Evolutionary conservation across 78 protist species (phyloP).

Genomic region (Polysphondylium violaceum): DNA sequence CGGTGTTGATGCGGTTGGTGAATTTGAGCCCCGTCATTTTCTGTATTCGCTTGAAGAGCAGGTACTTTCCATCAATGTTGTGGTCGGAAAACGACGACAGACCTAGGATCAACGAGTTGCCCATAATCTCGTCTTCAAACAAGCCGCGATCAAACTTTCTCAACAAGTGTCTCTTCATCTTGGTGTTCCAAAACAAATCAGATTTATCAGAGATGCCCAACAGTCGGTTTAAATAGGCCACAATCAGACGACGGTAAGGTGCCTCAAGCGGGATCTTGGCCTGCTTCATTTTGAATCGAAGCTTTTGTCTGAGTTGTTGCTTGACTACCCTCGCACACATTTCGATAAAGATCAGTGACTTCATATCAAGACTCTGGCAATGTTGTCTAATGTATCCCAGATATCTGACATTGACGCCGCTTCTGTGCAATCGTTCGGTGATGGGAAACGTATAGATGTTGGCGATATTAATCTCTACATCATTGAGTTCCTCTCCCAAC

Average conservation of each 20-base stretch:
- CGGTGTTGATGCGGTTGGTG: conserved; percentile 72
- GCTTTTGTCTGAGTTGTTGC: conserved; percentile 75
- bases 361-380: conserved; percentile 41
- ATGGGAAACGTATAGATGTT: conserved; percentile 60
- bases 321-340: conserved; percentile 84
- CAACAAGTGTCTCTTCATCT: conserved; percentile 51
- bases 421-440: conserved; percentile 69
- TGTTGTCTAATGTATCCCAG: conserved; percentile 55
- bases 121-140: conserved; percentile 50
- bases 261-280: conserved; percentile 79
- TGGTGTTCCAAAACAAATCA: conserved; percentile 65
- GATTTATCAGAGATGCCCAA: conserved; percentile 43
- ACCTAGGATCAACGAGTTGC: conserved; percentile 26
- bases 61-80: conserved; percentile 62
- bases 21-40: conserved; percentile 79
- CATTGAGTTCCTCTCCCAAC: conserved; percentile 69
- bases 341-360: conserved; percentile 77
- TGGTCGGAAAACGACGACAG: conserved; percentile 47
- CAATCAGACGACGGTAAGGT: conserved; percentile 77
- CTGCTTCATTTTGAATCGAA: conserved; percentile 74
- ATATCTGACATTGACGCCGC: conserved; percentile 77
- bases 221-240: conserved; percentile 71
- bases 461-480: background rate
- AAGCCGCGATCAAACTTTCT: conserved; percentile 46
- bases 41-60: conserved; percentile 72